phyloP scores from a whole-genome alignment of 2,329 filamentous ascomycete species.

The Spiromastix sp. region DNA sequence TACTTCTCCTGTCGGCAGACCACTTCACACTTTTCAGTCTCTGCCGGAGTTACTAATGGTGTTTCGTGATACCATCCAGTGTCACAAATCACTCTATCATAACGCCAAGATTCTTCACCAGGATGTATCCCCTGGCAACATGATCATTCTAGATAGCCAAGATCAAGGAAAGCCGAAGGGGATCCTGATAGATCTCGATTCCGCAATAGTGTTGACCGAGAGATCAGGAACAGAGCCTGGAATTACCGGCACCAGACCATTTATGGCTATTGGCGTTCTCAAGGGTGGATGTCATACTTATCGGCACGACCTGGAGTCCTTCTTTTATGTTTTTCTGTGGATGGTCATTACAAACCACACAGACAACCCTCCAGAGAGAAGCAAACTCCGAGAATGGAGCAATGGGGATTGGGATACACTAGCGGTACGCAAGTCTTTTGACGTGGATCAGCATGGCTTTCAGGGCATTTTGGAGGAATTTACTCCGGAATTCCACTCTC shows the following conservation, averaged over 20 bases:
- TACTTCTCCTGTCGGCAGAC: slow-evolving; percentile 18
- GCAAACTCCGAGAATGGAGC: neutral
- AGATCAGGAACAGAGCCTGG: slow-evolving; percentile 11
- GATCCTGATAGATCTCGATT: slow-evolving; percentile 25
- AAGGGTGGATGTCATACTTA: slow-evolving; percentile 18
- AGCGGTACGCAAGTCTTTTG: neutral
- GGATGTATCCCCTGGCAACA: slow-evolving; percentile 26
- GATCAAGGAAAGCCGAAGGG: slow-evolving; percentile 16
- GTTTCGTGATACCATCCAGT: slow-evolving; percentile 24
- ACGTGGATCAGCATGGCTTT: neutral
- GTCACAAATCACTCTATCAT: slow-evolving; percentile 22
- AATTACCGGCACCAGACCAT: slow-evolving; percentile 20
- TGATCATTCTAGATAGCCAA: slow-evolving; percentile 22
- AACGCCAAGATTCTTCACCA: slow-evolving; percentile 25
- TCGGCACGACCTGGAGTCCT: slow-evolving; percentile 21
- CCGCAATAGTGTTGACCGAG: too few relatives aligned
- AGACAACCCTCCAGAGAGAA: neutral
- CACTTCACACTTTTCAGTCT: slow-evolving; percentile 17
- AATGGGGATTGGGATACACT: neutral
- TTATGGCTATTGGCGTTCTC: slow-evolving; percentile 25
- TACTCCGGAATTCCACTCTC: too few relatives aligned
- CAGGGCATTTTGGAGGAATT: neutral
- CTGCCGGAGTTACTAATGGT: slow-evolving; percentile 23
- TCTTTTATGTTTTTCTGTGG: slow-evolving; percentile 22
- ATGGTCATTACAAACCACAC: neutral